Evolutionary conservation across 805 yeast genomes (phyloP).

Genomic region (Saccharomycopsis fermentans): DNA sequence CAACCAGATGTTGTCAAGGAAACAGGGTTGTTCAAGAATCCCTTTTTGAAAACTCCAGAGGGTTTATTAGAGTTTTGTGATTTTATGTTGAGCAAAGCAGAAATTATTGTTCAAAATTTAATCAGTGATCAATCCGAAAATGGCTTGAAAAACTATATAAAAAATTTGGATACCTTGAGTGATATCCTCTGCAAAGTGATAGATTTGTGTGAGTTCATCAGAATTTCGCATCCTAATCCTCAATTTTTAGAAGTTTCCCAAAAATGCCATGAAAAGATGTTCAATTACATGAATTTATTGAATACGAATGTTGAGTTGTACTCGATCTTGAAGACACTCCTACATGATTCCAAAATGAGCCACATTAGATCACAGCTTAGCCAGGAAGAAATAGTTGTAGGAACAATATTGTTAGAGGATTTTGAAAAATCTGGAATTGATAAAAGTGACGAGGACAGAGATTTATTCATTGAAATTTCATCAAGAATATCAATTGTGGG

Average conservation of each 20-base stretch:
- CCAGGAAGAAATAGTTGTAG: conserved; percentile 74
- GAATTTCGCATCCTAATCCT: conserved; percentile 76
- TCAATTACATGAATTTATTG: conserved; percentile 84
- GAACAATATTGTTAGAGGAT: conserved; percentile 67
- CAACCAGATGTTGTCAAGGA: conserved; percentile 20
- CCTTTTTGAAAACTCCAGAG: conserved; percentile 53
- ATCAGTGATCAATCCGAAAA: conserved; percentile 33
- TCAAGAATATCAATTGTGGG: conserved; percentile 76
- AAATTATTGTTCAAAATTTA: conserved; percentile 48
- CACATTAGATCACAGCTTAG: conserved; percentile 31
- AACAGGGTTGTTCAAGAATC: conserved; percentile 69
- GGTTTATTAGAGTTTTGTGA: conserved; percentile 63
- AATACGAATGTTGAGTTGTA: conserved; percentile 76
- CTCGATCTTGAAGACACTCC: conserved; percentile 43
- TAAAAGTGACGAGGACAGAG: conserved; percentile 54
- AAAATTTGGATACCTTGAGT: conserved; percentile 70
- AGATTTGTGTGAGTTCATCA: conserved; percentile 84
- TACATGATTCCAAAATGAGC: conserved; percentile 32
- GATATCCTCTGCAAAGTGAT: conserved; percentile 87
- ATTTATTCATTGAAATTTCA: conserved; percentile 65
- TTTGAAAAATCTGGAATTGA: conserved; percentile 86
- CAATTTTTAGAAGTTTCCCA: conserved; percentile 74
- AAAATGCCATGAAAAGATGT: conserved; percentile 76
- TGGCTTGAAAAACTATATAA: conserved; percentile 42
- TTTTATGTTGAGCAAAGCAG: conserved; percentile 56